Conservation (phyloP, 805 yeast species). For the Torulaspora indica region DNA sequence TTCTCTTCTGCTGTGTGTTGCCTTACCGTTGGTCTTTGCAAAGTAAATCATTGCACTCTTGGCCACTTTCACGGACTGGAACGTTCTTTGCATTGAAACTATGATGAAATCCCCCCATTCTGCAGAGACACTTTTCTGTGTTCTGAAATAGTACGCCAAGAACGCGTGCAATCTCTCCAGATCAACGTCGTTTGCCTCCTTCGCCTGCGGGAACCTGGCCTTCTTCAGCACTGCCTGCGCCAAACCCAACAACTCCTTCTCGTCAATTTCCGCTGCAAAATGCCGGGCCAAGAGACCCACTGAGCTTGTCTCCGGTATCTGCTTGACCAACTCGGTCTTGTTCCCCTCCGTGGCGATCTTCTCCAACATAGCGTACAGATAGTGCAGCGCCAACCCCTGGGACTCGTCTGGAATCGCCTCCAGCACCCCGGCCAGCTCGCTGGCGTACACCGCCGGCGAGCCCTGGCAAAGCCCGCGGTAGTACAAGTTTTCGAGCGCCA, state of each 20-base stretch:
- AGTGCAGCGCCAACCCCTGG: slow-evolving; percentile 25
- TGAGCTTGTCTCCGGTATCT: slow-evolving; percentile 6
- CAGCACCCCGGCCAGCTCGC: slow-evolving; percentile 15
- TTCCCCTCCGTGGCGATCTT: slow-evolving; percentile 11
- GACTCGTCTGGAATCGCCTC: slow-evolving; percentile 23
- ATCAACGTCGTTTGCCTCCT: slow-evolving; percentile 31
- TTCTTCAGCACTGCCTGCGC: slow-evolving; percentile 22
- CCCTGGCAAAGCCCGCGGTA: slow-evolving; percentile 15
- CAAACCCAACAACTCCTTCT: slow-evolving; percentile 16
- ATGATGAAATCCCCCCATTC: slow-evolving; percentile 31
- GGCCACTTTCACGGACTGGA: slow-evolving; percentile 40
- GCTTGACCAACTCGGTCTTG: slow-evolving; percentile 1
- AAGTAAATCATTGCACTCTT: slow-evolving; percentile 38
- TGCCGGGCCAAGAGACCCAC: slow-evolving; percentile 11
- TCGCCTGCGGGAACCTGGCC: slow-evolving; percentile 44
- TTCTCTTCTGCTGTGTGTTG: slow-evolving; percentile 30
- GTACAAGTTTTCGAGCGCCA: slow-evolving; percentile 28
- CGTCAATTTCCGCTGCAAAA: slow-evolving; percentile 9
- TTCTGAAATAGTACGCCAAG: slow-evolving; percentile 29
- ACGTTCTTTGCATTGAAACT: slow-evolving; percentile 41
- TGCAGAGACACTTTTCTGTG: slow-evolving; percentile 14
- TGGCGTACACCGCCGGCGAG: slow-evolving; percentile 4
- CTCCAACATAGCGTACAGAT: slow-evolving; percentile 22
- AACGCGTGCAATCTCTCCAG: slow-evolving; percentile 34
- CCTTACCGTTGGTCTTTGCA: slow-evolving; percentile 13